These are phyloP conservation scores for Tetragonia tetragonoides DNA, from an alignment of 148 eudicot species.

Conservation along the genomic window DNA sequence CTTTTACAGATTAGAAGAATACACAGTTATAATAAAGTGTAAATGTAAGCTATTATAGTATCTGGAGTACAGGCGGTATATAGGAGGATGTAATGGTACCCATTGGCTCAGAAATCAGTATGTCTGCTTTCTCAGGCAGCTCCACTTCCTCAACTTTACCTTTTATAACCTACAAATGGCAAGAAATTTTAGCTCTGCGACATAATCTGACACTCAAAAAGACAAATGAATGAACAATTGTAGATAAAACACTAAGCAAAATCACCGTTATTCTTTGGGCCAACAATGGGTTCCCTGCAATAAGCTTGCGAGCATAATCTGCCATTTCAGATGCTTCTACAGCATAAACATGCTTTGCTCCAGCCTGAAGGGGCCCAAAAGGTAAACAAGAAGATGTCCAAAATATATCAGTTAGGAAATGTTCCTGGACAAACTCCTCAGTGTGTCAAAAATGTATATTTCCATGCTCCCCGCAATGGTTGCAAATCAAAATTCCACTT, in stretches of 20 bases:
- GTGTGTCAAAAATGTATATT: neutral
- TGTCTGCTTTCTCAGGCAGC: slow-evolving; percentile 95
- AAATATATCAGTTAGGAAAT: neutral
- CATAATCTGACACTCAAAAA: neutral
- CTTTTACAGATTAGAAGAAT: neutral
- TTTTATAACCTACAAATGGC: slow-evolving; percentile 63
- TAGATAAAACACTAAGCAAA: slow-evolving; percentile 7
- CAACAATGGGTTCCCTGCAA: slow-evolving; percentile 83
- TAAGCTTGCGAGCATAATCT: slow-evolving; percentile 84
- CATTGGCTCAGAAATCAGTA: slow-evolving; percentile 96
- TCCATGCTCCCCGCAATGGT: neutral
- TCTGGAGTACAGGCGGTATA: neutral
- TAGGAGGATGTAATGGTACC: slow-evolving; percentile 42
- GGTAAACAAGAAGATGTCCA: neutral
- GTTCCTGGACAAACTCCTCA: neutral
- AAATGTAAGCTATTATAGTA: neutral
- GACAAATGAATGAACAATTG: neutral
- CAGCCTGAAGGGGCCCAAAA: slow-evolving; percentile 50
- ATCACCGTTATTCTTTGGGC: slow-evolving; percentile 77
- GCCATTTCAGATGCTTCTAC: slow-evolving; percentile 99
- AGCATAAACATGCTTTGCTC: slow-evolving; percentile 97
- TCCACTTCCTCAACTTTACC: slow-evolving; percentile 97
- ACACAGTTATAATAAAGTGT: neutral
- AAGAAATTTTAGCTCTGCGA: slow-evolving; percentile 14
- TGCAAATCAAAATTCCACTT: slow-evolving; percentile 5